Base-by-base conservation (phyloP, 805 yeast genomes). In the Saturnispora galanensis region DNA sequence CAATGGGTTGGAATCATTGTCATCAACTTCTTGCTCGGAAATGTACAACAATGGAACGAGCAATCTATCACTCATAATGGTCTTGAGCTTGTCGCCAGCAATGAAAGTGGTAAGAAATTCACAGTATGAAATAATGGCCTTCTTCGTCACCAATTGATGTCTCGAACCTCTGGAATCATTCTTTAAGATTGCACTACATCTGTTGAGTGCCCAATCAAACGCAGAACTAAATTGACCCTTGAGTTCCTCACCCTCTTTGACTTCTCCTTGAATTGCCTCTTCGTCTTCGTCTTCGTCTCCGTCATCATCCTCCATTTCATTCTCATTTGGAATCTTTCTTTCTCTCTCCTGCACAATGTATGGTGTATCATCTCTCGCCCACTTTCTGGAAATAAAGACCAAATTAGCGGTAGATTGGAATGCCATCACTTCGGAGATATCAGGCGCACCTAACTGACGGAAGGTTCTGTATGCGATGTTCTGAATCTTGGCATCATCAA, bases 371-470 rank as follows among this genome's bases (percentile, higher is more conserved):
- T 68, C 58, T 18, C 61, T 54, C 28, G 74, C 70, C 95, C 95
- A 88, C 44, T 64, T 63, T 62, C 72, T 70, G 6, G 81, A 67
- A 29, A 86, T 68, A 32, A 68, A 59, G 1, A 81, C 79, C 49
- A 89, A 60, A 48, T 81, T 81, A 59, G 81, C 84, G 17, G 83
- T 77, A 28, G 76, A 69, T 56, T 80, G 83, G 13, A 69, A 59
- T 0, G 84, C 83, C 45, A 87, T 66, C 0, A 71, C 74, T 42
- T 78, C 80, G 4, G 83, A 64, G 26, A 88, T 69, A 6, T 73
- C 62, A 2, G 96, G 93, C 2, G 96, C 96, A 21, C 83, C 77
- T 39, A 90, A 64, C 66, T 86, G 96, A 55, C 89, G 83, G 47
- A 87, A 68, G 32, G 76, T 64, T 54, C 87, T 73, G 52, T 74